A percentile compares a stretch with the other conserved stretches of the same genome.
Conservation (phyloP, 306 rosid species). For the Pyrus betulifolia region DNA sequence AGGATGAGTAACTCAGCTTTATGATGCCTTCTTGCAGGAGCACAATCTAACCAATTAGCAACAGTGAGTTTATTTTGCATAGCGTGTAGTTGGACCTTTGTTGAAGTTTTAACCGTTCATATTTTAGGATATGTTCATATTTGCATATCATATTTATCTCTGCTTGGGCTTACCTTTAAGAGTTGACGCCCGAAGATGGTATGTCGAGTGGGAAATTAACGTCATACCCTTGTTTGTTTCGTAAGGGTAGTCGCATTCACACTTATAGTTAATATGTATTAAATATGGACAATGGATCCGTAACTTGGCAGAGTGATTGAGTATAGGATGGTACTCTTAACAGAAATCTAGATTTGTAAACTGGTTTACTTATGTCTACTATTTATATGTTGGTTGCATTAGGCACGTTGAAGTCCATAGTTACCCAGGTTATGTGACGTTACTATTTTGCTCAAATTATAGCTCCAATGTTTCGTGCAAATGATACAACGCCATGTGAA, state of each 20-base stretch:
- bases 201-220: constrained; percentile 39
- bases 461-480: background rate
- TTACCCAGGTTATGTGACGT: background rate
- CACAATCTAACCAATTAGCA: constrained; percentile 68
- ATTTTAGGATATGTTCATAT: constrained; percentile 36
- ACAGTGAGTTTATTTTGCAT: constrained; percentile 45
- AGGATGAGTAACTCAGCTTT: constrained; percentile 37
- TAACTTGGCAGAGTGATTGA: background rate
- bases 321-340: background rate
- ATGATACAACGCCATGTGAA: background rate
- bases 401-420: too few relatives aligned
- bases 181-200: constrained; percentile 35
- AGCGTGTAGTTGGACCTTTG: constrained; percentile 47
- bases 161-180: constrained; percentile 21
- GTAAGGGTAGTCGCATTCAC: constrained; percentile 13
- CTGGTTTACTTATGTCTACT: background rate
- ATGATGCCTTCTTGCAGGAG: constrained; percentile 25
- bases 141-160: constrained; percentile 32
- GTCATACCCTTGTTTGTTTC: constrained; percentile 25
- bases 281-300: constrained; percentile 26
- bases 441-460: background rate
- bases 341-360: background rate
- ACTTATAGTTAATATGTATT: constrained; percentile 17
- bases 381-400: background rate
- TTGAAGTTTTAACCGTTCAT: constrained; percentile 23